phyloP scores from a whole-genome alignment of 2,329 filamentous ascomycete genomes.

The Xylariaceae sp. region DNA sequence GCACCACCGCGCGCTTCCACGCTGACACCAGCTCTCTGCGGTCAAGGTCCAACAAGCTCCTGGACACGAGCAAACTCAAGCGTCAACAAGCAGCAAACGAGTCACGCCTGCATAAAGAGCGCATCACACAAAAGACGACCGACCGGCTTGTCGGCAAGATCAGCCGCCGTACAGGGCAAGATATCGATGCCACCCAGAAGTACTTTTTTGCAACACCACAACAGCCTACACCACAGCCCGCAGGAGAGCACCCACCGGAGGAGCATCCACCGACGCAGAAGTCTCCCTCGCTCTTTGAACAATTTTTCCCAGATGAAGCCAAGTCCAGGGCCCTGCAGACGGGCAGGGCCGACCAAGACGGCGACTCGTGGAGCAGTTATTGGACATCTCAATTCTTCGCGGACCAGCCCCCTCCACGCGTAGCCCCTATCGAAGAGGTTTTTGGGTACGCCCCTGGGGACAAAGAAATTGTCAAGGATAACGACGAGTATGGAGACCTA shows the following conservation, averaged over 20 bases:
- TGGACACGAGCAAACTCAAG: too few relatives aligned
- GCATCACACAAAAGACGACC: too few relatives aligned
- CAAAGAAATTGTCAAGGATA: background rate
- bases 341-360: background rate
- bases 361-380: slow-evolving; percentile 7
- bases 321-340: slow-evolving; percentile 18
- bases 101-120: too few relatives aligned
- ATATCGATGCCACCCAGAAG: too few relatives aligned
- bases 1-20: slow-evolving; percentile 9
- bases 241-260: background rate
- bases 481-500: background rate
- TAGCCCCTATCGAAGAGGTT: slow-evolving; percentile 2
- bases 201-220: background rate
- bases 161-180: too few relatives aligned
- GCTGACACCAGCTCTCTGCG: background rate
- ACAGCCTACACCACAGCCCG: background rate
- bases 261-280: background rate
- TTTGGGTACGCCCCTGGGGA: background rate
- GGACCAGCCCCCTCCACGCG: slow-evolving; percentile 1
- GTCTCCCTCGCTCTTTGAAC: slow-evolving; percentile 36
- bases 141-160: too few relatives aligned
- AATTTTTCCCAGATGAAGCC: slow-evolving; percentile 53
- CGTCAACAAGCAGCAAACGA: too few relatives aligned
- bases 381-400: slow-evolving; percentile 19
- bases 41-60: too few relatives aligned